Percentiles rank a stretch among this genome's conserved stretches.
phyloP scores from a whole-genome alignment of 306 rosid species.

The Fagus crenata region DNA sequence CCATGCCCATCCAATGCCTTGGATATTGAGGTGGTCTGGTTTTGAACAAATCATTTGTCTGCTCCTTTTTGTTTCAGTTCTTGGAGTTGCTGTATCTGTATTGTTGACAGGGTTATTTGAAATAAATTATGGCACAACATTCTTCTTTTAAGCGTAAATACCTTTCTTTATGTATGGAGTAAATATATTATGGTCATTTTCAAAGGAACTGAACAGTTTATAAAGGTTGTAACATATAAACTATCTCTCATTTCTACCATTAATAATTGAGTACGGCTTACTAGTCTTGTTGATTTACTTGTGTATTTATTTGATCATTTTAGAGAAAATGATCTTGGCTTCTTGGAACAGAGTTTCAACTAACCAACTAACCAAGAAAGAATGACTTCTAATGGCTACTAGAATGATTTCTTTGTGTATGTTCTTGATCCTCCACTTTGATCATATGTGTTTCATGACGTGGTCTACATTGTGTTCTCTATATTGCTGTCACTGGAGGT shows the following conservation, averaged over 20 bases:
- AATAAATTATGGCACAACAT: neutral
- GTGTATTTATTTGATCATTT: too few relatives aligned
- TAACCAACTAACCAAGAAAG: too few relatives aligned
- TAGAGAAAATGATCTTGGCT: too few relatives aligned
- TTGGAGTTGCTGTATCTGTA: neutral
- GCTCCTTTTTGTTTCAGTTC: neutral
- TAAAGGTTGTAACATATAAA: neutral
- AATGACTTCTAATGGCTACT: too few relatives aligned
- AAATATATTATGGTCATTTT: neutral
- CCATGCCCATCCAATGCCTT: neutral
- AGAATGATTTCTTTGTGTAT: too few relatives aligned
- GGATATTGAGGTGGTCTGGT: neutral
- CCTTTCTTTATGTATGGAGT: neutral
- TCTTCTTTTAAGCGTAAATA: neutral
- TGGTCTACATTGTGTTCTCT: too few relatives aligned
- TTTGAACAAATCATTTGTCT: constrained; percentile 2
- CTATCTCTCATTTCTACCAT: neutral
- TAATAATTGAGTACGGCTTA: neutral
- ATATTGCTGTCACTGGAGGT: too few relatives aligned
- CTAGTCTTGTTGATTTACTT: neutral
- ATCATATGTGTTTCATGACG: too few relatives aligned
- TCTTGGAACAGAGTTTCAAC: too few relatives aligned
- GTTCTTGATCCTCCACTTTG: too few relatives aligned
- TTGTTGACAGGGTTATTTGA: neutral
- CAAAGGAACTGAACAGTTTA: neutral